A percentile compares a stretch with the other conserved stretches of the same genome.
Conservation (phyloP, 1,284 basidiomycete genomes). For the Fomitopsis pinicola region DNA sequence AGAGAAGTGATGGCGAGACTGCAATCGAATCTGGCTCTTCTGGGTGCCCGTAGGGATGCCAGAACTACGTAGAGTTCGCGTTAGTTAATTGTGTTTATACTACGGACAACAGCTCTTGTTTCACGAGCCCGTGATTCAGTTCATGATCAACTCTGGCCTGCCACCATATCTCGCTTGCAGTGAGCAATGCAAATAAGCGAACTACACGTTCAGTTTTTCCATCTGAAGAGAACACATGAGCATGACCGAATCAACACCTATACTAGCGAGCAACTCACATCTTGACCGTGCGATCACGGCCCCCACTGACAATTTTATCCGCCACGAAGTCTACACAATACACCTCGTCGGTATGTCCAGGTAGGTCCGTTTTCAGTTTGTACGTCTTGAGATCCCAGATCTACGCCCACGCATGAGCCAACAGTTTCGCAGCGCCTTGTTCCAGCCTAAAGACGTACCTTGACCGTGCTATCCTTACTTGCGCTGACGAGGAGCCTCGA, state of each 20-base stretch:
- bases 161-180: no score
- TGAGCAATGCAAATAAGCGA: neutral
- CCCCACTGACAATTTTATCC: conserved; percentile 96
- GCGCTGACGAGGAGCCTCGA: conserved; percentile 89
- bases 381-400: conserved; percentile 95
- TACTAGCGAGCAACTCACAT: conserved; percentile 43
- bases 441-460: conserved; percentile 48
- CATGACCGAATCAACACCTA: neutral
- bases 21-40: no score
- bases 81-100: no score
- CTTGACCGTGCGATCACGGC: conserved; percentile 70
- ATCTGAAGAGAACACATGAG: conserved; percentile 18
- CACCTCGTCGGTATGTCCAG: conserved; percentile 96
- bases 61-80: no score
- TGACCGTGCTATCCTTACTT: conserved; percentile 94
- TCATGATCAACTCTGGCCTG: neutral
- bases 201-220: conserved; percentile 27
- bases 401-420: conserved; percentile 33
- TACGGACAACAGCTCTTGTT: no score
- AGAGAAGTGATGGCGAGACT: neutral
- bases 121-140: no score
- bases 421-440: neutral
- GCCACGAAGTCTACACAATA: conserved; percentile 99
- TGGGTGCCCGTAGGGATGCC: no score
- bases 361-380: conserved; percentile 90